These are phyloP conservation scores for Phanerodontia chrysosporium DNA, from an alignment of 768 basidiomycete species.

Conservation along the genomic window DNA sequence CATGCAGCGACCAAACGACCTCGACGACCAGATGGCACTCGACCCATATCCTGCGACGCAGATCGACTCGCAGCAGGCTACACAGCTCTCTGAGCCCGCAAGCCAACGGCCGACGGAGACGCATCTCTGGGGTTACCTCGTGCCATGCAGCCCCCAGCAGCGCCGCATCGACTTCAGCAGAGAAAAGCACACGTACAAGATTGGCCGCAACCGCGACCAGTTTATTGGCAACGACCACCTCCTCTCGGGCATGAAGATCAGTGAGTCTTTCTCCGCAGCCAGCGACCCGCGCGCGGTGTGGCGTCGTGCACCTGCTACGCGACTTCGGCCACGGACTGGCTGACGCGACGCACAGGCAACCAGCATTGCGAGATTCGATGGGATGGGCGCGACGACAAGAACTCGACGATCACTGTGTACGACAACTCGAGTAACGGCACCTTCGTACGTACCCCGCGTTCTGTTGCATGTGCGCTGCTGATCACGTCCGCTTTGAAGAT, in stretches of 20 bases:
- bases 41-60: constrained; percentile 1
- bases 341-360: constrained; percentile 35
- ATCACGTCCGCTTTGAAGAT: constrained; percentile 39
- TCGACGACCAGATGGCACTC: not conserved
- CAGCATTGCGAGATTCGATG: constrained; percentile 54
- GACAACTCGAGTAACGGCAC: constrained; percentile 75
- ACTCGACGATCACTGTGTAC: constrained; percentile 41
- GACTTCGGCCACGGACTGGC: constrained; percentile 7
- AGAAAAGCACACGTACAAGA: constrained; percentile 38
- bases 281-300: not conserved
- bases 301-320: not conserved
- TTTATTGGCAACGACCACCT: constrained; percentile 42
- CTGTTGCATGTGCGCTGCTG: not conserved
- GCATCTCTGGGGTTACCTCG: constrained; percentile 68
- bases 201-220: constrained; percentile 47
- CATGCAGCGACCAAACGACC: not conserved
- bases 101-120: constrained; percentile 15
- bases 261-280: constrained; percentile 36
- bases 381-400: constrained; percentile 46
- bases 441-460: constrained; percentile 39
- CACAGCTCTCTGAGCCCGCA: constrained; percentile 30
- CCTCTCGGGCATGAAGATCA: constrained; percentile 71
- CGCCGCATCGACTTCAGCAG: constrained; percentile 62
- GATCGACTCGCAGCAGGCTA: constrained; percentile 36
- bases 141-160: constrained; percentile 52